phyloP scores from a whole-genome alignment of 1,284 basidiomycete genomes.

The Sanguinoderma infundibulare region DNA sequence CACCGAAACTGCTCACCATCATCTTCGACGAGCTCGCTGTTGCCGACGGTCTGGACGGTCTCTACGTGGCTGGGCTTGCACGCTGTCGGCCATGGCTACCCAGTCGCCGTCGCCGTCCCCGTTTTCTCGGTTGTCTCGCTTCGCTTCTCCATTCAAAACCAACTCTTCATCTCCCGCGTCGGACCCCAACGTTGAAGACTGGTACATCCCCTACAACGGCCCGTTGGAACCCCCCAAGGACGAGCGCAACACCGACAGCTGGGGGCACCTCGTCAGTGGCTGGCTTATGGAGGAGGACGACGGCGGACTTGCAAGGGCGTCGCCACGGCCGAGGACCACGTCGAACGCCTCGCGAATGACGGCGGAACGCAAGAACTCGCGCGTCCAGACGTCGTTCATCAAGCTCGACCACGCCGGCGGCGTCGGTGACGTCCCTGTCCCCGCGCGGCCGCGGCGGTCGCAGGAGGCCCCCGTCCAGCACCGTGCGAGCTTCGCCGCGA shows the following conservation, averaged over 20 bases:
- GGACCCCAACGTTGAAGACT: conserved; percentile 43
- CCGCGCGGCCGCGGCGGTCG: conserved; percentile 34
- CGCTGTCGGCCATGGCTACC: conserved; percentile 25
- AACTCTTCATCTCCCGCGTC: conserved; percentile 27
- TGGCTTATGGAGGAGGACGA: conserved; percentile 38
- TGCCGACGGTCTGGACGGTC: conserved; percentile 15
- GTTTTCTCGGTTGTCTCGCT: conserved; percentile 41
- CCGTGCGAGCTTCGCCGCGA: conserved; percentile 53
- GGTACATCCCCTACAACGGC: conserved; percentile 69
- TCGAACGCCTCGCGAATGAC: conserved; percentile 31
- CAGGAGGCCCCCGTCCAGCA: conserved; percentile 31
- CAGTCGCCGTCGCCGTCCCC: conserved; percentile 34
- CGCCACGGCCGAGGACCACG: conserved; percentile 27
- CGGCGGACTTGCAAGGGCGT: conserved; percentile 9
- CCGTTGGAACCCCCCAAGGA: conserved; percentile 50
- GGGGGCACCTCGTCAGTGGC: conserved; percentile 50
- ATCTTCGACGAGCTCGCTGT: conserved; percentile 25
- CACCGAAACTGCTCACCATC: conserved; percentile 19
- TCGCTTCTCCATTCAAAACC: conserved; percentile 30
- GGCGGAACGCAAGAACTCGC: conserved; percentile 19
- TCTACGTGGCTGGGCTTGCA: conserved; percentile 7
- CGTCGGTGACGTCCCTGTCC: conserved; percentile 63
- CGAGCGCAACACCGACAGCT: conserved; percentile 48
- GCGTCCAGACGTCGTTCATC: conserved; percentile 41
- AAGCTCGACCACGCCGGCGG: conserved; percentile 52